These are phyloP conservation scores for Haplosporangium sp. DNA, from an alignment of 371 early-diverging fungal species.

Conservation along the genomic window DNA sequence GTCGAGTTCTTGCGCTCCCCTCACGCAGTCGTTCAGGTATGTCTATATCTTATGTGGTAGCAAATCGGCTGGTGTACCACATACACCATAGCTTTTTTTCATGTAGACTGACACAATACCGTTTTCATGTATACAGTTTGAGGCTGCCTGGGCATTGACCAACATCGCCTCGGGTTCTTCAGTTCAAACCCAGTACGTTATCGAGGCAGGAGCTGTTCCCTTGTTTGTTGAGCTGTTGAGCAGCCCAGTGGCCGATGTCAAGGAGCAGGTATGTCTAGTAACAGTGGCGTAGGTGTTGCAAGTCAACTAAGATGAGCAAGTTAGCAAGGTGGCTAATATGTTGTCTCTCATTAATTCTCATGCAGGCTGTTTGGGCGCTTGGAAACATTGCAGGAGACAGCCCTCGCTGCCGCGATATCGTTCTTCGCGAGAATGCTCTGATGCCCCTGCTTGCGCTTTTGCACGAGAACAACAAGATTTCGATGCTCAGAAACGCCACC, in stretches of 20 bases:
- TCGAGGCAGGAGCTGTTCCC: constrained; percentile 94
- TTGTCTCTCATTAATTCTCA: not conserved
- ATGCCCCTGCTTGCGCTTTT: constrained; percentile 87
- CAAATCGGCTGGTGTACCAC: not conserved
- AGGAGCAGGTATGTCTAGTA: constrained; percentile 86
- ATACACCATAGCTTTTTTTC: not conserved
- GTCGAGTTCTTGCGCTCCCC: constrained; percentile 91
- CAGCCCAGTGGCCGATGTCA: constrained; percentile 90
- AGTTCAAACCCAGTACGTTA: constrained; percentile 95
- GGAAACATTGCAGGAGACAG: constrained; percentile 99
- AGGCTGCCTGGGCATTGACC: constrained; percentile 99
- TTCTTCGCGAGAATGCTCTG: constrained; percentile 88
- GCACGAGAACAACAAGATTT: constrained; percentile 86
- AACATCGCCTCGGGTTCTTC: constrained; percentile 99
- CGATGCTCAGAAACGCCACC: constrained; percentile 98
- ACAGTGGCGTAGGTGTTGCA: not conserved
- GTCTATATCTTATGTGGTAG: not conserved
- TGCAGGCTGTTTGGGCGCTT: constrained; percentile 98
- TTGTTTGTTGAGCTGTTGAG: constrained; percentile 92
- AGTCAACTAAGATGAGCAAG: too few species aligned
- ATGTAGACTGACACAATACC: not conserved
- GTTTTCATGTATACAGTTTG: constrained; percentile 75
- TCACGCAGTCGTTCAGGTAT: constrained; percentile 90
- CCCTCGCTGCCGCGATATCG: constrained; percentile 94
- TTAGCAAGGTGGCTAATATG: not conserved